A percentile compares a stretch with the other conserved stretches of the same genome.
Evolutionary conservation across 805 yeast species (phyloP).

Genomic region (Torulaspora gathmanii): DNA sequence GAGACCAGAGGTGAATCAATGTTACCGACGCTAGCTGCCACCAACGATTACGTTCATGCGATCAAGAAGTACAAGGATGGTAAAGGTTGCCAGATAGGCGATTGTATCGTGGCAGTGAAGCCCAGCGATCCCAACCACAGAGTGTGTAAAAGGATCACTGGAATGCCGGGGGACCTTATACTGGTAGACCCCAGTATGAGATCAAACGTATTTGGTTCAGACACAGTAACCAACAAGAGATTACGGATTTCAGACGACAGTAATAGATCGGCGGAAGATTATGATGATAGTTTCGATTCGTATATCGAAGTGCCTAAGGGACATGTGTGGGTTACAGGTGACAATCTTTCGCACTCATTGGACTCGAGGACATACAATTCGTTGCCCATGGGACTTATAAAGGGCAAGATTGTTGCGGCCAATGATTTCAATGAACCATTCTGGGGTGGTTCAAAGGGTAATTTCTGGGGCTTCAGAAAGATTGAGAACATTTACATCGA

Average conservation of each 20-base stretch:
- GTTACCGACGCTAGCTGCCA: slow-evolving; percentile 80
- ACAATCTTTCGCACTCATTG: slow-evolving; percentile 76
- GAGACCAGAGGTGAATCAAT: slow-evolving; percentile 91
- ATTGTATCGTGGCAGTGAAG: slow-evolving; percentile 78
- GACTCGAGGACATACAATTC: slow-evolving; percentile 88
- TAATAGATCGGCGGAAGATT: slow-evolving; percentile 6
- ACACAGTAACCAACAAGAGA: neutral
- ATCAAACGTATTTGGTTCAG: slow-evolving; percentile 35
- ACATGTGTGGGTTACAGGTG: slow-evolving; percentile 97
- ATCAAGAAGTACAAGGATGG: slow-evolving; percentile 63
- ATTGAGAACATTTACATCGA: slow-evolving; percentile 48
- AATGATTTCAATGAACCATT: slow-evolving; percentile 49
- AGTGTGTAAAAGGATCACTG: slow-evolving; percentile 90
- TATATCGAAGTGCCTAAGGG: slow-evolving; percentile 84
- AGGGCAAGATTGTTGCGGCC: slow-evolving; percentile 81
- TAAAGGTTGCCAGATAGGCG: slow-evolving; percentile 68
- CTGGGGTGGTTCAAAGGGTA: slow-evolving; percentile 36
- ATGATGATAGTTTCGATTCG: slow-evolving; percentile 35
- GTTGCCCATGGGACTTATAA: slow-evolving; percentile 82
- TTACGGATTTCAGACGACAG: neutral
- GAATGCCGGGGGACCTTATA: slow-evolving; percentile 91
- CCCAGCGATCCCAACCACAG: slow-evolving; percentile 84
- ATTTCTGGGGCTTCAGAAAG: slow-evolving; percentile 51
- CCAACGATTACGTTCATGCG: slow-evolving; percentile 75
- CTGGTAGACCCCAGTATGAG: slow-evolving; percentile 72